phyloP scores from a whole-genome alignment of 192 early-diverging fungal species.

The Spizellomyces sp. region DNA sequence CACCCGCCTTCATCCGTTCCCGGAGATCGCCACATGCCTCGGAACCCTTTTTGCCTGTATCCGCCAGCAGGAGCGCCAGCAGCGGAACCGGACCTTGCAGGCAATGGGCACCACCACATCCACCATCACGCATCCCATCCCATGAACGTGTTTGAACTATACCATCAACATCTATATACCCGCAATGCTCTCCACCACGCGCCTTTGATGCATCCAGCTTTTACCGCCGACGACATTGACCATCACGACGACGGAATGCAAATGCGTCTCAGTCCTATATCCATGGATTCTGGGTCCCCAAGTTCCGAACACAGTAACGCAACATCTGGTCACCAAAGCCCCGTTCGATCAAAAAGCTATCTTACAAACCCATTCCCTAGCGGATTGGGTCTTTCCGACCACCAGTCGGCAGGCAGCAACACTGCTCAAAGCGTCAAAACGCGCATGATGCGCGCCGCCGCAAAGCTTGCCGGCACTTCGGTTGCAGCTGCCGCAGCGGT shows the following conservation, averaged over 20 bases:
- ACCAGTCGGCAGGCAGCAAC: not conserved
- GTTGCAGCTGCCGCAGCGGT: not conserved
- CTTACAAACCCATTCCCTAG: no score
- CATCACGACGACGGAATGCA: not conserved
- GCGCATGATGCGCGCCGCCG: not conserved
- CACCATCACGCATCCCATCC: constrained; percentile 9
- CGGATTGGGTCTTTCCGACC: not conserved
- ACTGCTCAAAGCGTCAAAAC: not conserved
- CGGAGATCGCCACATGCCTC: not conserved
- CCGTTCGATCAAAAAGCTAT: not conserved
- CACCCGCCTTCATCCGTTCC: no score
- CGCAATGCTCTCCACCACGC: not conserved
- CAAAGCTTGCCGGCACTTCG: not conserved
- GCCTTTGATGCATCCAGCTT: constrained; percentile 22
- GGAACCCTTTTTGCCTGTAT: not conserved
- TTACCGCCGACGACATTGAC: not conserved
- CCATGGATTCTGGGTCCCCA: constrained; percentile 9
- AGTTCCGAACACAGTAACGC: not conserved
- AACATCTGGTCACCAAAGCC: not conserved
- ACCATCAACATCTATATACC: constrained; percentile 10
- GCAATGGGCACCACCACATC: not conserved
- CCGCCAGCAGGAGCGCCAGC: constrained; percentile 1
- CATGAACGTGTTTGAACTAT: not conserved
- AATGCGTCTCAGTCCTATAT: not conserved
- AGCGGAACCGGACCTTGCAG: not conserved